Conservation (phyloP, 345 rosid species). For the Moringa oleifera region DNA sequence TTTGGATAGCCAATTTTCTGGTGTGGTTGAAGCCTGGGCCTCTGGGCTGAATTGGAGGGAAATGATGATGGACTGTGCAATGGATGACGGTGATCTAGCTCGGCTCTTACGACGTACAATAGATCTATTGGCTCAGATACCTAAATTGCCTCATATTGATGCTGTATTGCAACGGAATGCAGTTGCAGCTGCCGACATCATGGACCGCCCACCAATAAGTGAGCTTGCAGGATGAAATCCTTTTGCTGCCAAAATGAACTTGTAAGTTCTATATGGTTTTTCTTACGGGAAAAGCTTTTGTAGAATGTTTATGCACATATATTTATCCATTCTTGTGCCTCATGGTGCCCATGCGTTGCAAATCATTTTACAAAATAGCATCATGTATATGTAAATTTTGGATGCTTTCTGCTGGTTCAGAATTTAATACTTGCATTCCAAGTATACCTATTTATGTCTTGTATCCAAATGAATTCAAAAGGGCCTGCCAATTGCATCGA, state of each 20-base stretch:
- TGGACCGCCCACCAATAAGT: slow-evolving; percentile 95
- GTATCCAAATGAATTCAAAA: too few species aligned
- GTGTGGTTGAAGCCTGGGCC: slow-evolving; percentile 99
- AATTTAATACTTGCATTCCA: too few species aligned
- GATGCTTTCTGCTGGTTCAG: too few species aligned
- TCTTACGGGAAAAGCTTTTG: not conserved
- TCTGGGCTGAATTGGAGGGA: slow-evolving; percentile 94
- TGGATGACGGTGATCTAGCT: slow-evolving; percentile 97
- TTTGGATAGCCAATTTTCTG: slow-evolving; percentile 82
- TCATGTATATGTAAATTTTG: too few species aligned
- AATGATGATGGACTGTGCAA: slow-evolving; percentile 90
- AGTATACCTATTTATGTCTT: too few species aligned
- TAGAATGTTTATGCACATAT: not conserved
- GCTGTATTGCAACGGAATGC: slow-evolving; percentile 59
- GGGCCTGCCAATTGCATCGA: too few species aligned
- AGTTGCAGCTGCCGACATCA: slow-evolving; percentile 50
- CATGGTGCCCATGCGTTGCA: too few species aligned
- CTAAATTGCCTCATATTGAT: slow-evolving; percentile 83
- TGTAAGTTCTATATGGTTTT: not conserved
- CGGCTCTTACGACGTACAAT: slow-evolving; percentile 76
- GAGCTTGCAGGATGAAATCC: slow-evolving; percentile 67
- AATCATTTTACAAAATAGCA: too few species aligned
- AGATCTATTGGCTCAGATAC: slow-evolving; percentile 85
- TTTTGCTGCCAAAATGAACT: not conserved
- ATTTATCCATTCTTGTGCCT: not conserved